Percentiles rank a stretch among this genome's conserved stretches.
Evolutionary conservation across 2,329 filamentous ascomycete genomes (phyloP).

Genomic region (Aspergillus fumigatiaffinis): DNA sequence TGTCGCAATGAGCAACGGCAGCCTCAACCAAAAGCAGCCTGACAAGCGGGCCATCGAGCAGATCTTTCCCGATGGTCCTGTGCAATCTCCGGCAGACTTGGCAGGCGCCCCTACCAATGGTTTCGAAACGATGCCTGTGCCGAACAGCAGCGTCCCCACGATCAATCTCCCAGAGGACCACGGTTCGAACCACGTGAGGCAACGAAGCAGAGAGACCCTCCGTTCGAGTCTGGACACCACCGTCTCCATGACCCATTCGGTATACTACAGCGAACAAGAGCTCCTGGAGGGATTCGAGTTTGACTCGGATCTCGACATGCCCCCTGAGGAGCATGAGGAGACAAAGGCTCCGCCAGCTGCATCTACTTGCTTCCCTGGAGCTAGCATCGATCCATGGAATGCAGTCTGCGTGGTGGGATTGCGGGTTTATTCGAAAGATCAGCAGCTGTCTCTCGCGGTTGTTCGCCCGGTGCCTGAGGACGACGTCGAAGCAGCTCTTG

Average conservation of each 20-base stretch:
- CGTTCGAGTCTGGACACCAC: conserved; percentile 24
- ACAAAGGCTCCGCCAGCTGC: conserved; percentile 5
- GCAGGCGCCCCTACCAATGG: conserved; percentile 17
- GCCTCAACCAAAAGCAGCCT: conserved; percentile 4
- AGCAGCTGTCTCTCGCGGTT: conserved; percentile 49
- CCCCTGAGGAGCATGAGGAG: conserved; percentile 24
- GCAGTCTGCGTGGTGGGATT: conserved; percentile 58
- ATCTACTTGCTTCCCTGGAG: conserved; percentile 13
- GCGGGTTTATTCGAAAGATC: conserved; percentile 54
- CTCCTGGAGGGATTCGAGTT: conserved; percentile 40
- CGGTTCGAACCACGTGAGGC: conserved; percentile 3
- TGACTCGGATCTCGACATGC: conserved; percentile 42
- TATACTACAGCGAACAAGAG: conserved; percentile 29
- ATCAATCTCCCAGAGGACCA: conserved; percentile 27
- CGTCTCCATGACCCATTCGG: conserved; percentile 14
- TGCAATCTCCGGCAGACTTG: conserved; percentile 26
- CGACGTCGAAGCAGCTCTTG: conserved; percentile 39
- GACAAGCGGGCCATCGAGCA: conserved; percentile 6
- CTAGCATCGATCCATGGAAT: conserved; percentile 51
- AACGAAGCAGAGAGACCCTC: conserved; percentile 13
- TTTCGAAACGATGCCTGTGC: conserved; percentile 7
- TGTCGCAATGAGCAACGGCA: conserved; percentile 10
- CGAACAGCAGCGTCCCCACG: conserved; percentile 21
- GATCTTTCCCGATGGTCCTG: conserved; percentile 19
- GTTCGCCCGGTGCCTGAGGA: conserved; percentile 42